Evolutionary conservation across 805 yeast genomes (phyloP).

Genomic region (Ogataea polymorpha): DNA sequence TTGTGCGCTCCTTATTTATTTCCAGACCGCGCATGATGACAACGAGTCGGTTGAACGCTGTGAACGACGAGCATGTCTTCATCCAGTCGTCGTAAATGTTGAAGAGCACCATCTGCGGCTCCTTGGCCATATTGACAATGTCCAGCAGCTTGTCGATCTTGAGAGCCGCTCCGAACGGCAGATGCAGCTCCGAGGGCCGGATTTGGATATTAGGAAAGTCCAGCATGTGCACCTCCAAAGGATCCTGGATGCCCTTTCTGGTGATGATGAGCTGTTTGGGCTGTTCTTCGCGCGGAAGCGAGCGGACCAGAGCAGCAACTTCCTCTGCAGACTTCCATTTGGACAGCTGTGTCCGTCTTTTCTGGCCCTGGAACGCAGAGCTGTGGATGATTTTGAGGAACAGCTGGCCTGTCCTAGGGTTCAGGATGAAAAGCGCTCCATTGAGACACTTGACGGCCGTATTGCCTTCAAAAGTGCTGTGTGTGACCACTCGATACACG

Average conservation of each 20-base stretch:
- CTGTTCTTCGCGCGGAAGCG: constrained; percentile 89
- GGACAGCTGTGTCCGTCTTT: constrained; percentile 85
- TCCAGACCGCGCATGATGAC: constrained; percentile 80
- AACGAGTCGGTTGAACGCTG: constrained; percentile 88
- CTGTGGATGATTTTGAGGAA: constrained; percentile 88
- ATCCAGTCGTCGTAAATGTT: constrained; percentile 96
- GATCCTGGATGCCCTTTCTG: constrained; percentile 88
- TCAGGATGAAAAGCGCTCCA: constrained; percentile 86
- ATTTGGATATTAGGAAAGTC: constrained; percentile 92
- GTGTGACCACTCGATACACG: constrained; percentile 90
- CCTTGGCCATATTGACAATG: constrained; percentile 79
- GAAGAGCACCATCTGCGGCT: constrained; percentile 88
- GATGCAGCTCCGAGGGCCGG: constrained; percentile 80
- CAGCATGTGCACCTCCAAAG: constrained; percentile 93
- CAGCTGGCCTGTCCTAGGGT: constrained; percentile 88
- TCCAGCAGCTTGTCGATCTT: constrained; percentile 76
- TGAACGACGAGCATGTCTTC: constrained; percentile 73
- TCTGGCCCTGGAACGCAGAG: constrained; percentile 96
- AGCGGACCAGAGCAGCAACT: constrained; percentile 84
- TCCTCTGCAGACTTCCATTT: constrained; percentile 99
- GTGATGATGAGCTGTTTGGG: constrained; percentile 91
- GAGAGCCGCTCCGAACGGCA: constrained; percentile 88
- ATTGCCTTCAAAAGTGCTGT: constrained; percentile 89
- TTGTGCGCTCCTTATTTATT: constrained; percentile 73
- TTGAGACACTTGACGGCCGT: constrained; percentile 88